Base-by-base conservation (phyloP, 208 protist genomes). In the Trypanosoma mega region DNA sequence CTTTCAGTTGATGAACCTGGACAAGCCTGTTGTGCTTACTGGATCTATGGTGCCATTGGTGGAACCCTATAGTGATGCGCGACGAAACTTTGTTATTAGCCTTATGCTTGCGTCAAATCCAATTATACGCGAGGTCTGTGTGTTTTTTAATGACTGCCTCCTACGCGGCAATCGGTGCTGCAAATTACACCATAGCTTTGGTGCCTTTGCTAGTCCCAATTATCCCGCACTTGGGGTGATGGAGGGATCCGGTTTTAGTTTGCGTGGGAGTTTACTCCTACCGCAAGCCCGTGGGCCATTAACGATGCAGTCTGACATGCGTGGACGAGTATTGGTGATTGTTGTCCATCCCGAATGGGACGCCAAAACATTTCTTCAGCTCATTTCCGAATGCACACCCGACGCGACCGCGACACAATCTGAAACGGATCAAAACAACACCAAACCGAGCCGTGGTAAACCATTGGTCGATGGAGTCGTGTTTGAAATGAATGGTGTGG, bases 21-120 rank as follows among this genome's bases (percentile, higher is more conserved):
- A 74, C 29, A 99, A 99, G 78, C 78, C 97, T 0, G 96, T 99
- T 26, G 82, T 99, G 31, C 53, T 99, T 7, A 99, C 97, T 20
- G 98, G 98, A 4, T 85, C 92, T 6, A 94, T 97, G 72, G 79
- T 98, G 41, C 92, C 97, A 0, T 68, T 98, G 34, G 81, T 64
- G 27, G 79, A 98, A 36, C 60, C 84, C 0, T 94, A 91, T 67
- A 97, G 76, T 51, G 97, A 98, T 64, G 92, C 86, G 0, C 67
- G 80, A 6, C 77, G 80, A 20, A 97, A 97, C 69, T 34, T 96
- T 9, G 58, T 96, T 9, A 80, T 90, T 2, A 60, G 89, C 20
- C 81, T 97, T 48, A 94, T 96, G 63, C 63, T 97, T 34, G 93
- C 93, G 11, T 84, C 76, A 7, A 71, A 82, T 39, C 78, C 80